Evolutionary conservation across 1,284 basidiomycete species (phyloP), one percentile per base, ranked within the genome.

Genomic region (Trametes hirsuta): DNA sequence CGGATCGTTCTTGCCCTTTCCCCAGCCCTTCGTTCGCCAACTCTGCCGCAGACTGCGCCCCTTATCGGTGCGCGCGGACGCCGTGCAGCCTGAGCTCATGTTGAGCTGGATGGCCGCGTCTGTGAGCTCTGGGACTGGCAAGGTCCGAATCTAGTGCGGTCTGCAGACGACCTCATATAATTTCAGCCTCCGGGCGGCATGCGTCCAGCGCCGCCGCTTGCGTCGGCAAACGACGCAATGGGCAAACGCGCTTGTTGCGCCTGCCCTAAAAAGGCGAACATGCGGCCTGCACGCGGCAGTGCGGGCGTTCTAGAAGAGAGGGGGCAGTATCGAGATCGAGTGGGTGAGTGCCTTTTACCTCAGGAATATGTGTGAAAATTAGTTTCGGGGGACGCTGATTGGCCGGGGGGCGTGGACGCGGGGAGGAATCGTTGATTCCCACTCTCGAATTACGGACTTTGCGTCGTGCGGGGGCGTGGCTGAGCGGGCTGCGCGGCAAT

Each of bases 241-340:
- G 63, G 61, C 53, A 55, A 59, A 60, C 56, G 61, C 68, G 64
- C 61, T 65, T 66, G 55, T 56, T 58, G 66, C 68, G 68, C 68
- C 59, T 60, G 65, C 65, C 63, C 64, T 48, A 61, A 66, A 68
- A 59, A 50, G 66, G 64, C 46, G 47, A 50, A 62, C 68, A 70
- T 58, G 68, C 64, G 44, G 55, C 40, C 35, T 30, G 47, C 68
- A 68, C 64, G 68, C 59, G 67, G 64, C 66, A 24, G 53, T 54
- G 49, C 39, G 58, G 55, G 55, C 47, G 41, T 65, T 66, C 62
- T 48, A 60, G 57, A 65, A 64, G 53, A 52, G 57, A 51, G 48
- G 58, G 58, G 39, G 44, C 52, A 52, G 50, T 54, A 30, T 50
- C 53, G 49, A 18, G 58, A 52, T 34, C 49, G 64, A 46, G 54